phyloP scores from a whole-genome alignment of 2,329 filamentous ascomycete genomes.

The Geosmithia flava region DNA sequence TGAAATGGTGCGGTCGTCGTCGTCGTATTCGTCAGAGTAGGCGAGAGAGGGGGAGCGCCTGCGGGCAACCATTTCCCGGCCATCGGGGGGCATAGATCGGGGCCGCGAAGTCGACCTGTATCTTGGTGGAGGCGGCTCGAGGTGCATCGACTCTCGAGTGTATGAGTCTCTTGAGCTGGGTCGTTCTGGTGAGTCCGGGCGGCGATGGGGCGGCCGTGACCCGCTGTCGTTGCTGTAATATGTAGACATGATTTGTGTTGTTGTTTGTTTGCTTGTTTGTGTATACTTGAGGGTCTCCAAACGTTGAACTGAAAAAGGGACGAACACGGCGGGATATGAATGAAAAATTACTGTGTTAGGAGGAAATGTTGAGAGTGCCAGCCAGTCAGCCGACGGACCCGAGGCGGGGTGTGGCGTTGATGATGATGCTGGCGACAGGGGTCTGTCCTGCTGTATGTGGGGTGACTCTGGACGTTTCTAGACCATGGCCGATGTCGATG shows the following conservation, averaged over 20 bases:
- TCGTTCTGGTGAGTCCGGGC: slow-evolving; percentile 1
- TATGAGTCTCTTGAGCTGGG: slow-evolving; percentile 13
- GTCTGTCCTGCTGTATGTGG: not conserved
- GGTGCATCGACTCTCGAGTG: slow-evolving; percentile 15
- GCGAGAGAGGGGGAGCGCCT: slow-evolving; percentile 5
- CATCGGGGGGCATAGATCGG: slow-evolving; percentile 18
- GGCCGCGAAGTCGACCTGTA: slow-evolving; percentile 11
- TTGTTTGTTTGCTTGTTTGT: not conserved
- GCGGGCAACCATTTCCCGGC: slow-evolving; percentile 12
- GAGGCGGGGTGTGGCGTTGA: not conserved
- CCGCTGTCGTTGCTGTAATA: slow-evolving; percentile 14
- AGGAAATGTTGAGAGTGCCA: not conserved
- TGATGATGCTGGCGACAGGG: not conserved
- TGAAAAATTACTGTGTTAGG: not conserved
- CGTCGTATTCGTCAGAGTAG: slow-evolving; percentile 4
- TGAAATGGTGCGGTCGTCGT: slow-evolving; percentile 5
- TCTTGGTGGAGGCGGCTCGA: slow-evolving; percentile 9
- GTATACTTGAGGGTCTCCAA: not conserved
- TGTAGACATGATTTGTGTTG: slow-evolving; percentile 8
- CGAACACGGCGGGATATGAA: not conserved
- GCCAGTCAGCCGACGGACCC: not conserved
- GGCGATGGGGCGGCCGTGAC: slow-evolving; percentile 2
- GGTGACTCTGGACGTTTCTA: not conserved
- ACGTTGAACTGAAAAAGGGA: not conserved
- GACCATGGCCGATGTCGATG: no score